A percentile compares a stretch with the other conserved stretches of the same genome.
Conservation (phyloP, 345 rosid species). For the Diplotaxis tenuifolia region DNA sequence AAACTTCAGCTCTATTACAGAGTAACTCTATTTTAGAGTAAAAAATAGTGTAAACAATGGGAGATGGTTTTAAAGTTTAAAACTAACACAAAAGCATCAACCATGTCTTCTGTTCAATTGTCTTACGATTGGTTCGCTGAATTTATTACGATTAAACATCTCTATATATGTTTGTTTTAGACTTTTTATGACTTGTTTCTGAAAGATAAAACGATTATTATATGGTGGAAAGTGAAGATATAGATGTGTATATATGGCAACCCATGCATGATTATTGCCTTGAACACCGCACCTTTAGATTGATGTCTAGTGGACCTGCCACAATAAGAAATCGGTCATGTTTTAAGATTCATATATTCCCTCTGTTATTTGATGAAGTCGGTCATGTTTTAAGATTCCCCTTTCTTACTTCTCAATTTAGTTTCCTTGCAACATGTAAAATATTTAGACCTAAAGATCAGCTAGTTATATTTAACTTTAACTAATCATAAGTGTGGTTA, state of each 20-base stretch:
- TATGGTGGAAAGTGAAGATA: conserved; percentile 12
- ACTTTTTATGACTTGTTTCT: not conserved
- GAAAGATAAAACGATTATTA: not conserved
- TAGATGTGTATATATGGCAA: conserved; percentile 20
- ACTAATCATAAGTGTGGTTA: not conserved
- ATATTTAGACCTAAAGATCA: not conserved
- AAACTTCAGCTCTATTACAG: no score
- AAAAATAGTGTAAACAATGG: no score
- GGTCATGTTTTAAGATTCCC: not conserved
- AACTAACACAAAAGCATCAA: not conserved
- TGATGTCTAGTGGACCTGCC: conserved; percentile 30
- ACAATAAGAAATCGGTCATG: not conserved
- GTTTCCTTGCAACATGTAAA: not conserved
- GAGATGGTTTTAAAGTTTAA: no score
- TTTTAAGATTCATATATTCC: conserved; percentile 16
- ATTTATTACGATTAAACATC: not conserved
- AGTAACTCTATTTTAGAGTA: no score
- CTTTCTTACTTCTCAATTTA: not conserved
- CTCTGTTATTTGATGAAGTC: not conserved
- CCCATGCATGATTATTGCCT: conserved; percentile 40
- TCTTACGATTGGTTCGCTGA: not conserved
- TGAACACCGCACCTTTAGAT: conserved; percentile 29
- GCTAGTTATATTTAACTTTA: not conserved
- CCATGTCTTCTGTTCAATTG: not conserved
- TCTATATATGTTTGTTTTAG: not conserved